These are phyloP conservation scores for Delitschia confertaspora DNA, from an alignment of 495 filamentous ascomycete genomes.

Conservation along the genomic window DNA sequence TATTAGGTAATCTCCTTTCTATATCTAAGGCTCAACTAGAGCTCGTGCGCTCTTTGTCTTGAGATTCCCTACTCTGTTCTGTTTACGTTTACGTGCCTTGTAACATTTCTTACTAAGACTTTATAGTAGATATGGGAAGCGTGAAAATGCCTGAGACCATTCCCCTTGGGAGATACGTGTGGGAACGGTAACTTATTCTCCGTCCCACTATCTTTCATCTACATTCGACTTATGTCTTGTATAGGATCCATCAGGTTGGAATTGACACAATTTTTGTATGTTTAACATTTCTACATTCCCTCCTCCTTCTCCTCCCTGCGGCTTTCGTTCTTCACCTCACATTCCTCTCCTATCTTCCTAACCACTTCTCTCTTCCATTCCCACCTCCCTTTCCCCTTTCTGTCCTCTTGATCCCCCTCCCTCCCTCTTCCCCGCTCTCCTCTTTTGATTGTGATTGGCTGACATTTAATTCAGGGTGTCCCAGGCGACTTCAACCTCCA, in stretches of 20 bases:
- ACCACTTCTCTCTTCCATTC: too few relatives aligned
- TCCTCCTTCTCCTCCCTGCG: slow-evolving; percentile 1
- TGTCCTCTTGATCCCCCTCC: not conserved
- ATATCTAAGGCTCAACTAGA: too few relatives aligned
- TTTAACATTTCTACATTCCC: slow-evolving; percentile 21
- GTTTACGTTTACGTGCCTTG: too few relatives aligned
- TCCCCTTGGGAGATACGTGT: slow-evolving; percentile 33
- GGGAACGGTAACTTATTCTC: slow-evolving; percentile 31
- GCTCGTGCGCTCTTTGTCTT: too few relatives aligned
- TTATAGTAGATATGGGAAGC: too few relatives aligned
- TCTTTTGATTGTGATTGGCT: not conserved
- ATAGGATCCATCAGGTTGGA: slow-evolving; percentile 30
- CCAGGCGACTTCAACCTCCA: slow-evolving; percentile 34
- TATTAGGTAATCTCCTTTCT: too few relatives aligned
- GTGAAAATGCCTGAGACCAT: too few relatives aligned
- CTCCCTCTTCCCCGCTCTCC: not conserved
- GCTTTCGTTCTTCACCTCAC: slow-evolving; percentile 3
- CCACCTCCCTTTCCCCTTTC: too few relatives aligned
- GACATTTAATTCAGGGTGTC: slow-evolving; percentile 17
- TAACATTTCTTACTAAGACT: too few relatives aligned
- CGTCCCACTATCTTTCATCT: not conserved
- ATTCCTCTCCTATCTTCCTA: too few relatives aligned
- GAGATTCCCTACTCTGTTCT: too few relatives aligned
- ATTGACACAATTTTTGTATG: slow-evolving; percentile 33
- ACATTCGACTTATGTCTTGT: not conserved